phyloP scores from a whole-genome alignment of 257 asterid genomes.

The Fraxinus cuspidata region DNA sequence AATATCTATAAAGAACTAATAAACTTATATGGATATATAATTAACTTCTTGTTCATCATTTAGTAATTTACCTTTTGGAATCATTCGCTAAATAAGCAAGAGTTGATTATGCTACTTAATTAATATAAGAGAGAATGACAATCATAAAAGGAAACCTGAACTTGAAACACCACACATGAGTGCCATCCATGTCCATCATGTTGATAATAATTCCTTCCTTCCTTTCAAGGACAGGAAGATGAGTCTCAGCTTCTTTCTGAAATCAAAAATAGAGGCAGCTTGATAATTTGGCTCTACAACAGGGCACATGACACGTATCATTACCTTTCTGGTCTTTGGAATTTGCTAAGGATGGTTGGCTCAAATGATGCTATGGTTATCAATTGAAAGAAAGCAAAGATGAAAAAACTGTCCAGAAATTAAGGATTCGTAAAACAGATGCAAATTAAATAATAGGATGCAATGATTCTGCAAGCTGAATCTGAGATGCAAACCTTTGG shows the following conservation, averaged over 20 bases:
- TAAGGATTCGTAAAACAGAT: not conserved
- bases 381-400: not conserved
- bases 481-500: constrained; percentile 44
- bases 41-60: not conserved
- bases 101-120: not conserved
- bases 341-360: not conserved
- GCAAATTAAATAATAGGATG: not conserved
- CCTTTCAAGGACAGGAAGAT: constrained; percentile 48
- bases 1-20: no score
- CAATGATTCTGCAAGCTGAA: not conserved
- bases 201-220: constrained; percentile 47
- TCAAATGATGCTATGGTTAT: not conserved
- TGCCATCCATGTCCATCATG: constrained; percentile 41
- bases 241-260: constrained; percentile 55
- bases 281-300: not conserved
- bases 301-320: not conserved
- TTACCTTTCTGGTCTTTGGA: not conserved
- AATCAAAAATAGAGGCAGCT: constrained; percentile 1
- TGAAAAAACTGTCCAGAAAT: not conserved
- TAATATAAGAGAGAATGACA: not conserved
- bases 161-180: constrained; percentile 24
- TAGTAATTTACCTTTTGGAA: not conserved
- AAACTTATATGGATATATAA: no score
- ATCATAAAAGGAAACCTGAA: constrained; percentile 37
- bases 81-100: not conserved